phyloP scores from a whole-genome alignment of 441 rosid species.

The Eutrema salsugineum region DNA sequence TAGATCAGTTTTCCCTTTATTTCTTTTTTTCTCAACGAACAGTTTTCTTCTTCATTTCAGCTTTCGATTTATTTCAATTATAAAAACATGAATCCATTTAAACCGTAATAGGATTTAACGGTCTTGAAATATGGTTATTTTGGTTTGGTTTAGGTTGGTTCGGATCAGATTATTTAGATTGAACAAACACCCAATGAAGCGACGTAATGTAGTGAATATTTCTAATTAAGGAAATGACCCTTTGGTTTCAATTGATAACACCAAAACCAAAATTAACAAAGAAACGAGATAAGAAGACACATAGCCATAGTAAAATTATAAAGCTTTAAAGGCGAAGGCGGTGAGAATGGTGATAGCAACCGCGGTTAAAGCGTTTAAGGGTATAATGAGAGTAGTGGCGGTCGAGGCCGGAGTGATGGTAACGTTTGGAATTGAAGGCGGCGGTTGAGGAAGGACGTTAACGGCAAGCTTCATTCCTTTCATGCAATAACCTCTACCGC shows the following conservation, averaged over 20 bases:
- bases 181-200: not conserved
- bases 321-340: not conserved
- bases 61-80: too few relatives aligned
- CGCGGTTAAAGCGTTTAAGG: not conserved
- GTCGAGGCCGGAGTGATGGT: conserved; percentile 1
- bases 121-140: too few relatives aligned
- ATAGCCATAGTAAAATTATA: not conserved
- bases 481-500: conserved; percentile 50
- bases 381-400: not conserved
- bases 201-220: not conserved
- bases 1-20: too few relatives aligned
- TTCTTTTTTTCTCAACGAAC: too few relatives aligned
- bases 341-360: not conserved
- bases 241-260: not conserved
- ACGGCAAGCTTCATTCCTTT: conserved; percentile 49
- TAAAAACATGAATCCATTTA: too few relatives aligned
- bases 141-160: too few relatives aligned
- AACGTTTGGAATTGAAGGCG: not conserved
- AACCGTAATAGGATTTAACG: too few relatives aligned
- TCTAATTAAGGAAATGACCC: not conserved
- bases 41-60: too few relatives aligned
- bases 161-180: too few relatives aligned
- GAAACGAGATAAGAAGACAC: not conserved
- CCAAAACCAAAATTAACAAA: not conserved
- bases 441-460: conserved; percentile 30